phyloP scores from a whole-genome alignment of 192 early-diverging fungal species.

The Umbelopsis isabellina region DNA sequence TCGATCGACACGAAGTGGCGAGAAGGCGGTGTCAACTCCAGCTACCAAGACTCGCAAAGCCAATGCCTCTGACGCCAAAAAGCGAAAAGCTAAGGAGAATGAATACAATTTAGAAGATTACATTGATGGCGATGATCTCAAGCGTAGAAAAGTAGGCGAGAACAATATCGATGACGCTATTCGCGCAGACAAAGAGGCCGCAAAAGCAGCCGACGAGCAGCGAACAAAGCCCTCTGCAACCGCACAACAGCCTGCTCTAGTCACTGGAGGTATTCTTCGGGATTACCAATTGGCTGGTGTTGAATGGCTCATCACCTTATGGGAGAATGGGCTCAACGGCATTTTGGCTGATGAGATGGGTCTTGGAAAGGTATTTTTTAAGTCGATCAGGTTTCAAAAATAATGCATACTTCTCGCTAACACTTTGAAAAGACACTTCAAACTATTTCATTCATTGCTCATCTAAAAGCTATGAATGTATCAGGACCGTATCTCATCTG shows the following conservation, averaged over 20 bases:
- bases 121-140: conserved; percentile 48
- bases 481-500: conserved; percentile 91
- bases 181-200: conserved; percentile 14
- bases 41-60: conserved; percentile 7
- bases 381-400: neutral
- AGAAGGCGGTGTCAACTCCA: neutral
- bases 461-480: conserved; percentile 75
- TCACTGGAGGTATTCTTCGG: conserved; percentile 85
- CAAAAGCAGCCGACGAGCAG: conserved; percentile 16
- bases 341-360: conserved; percentile 98
- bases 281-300: conserved; percentile 95
- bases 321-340: conserved; percentile 95
- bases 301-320: conserved; percentile 94
- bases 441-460: conserved; percentile 88
- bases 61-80: conserved; percentile 36
- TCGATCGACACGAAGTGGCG: conserved; percentile 17
- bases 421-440: conserved; percentile 75
- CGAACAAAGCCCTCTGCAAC: conserved; percentile 52
- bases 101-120: conserved; percentile 56
- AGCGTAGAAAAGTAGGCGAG: conserved; percentile 38
- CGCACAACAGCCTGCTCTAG: conserved; percentile 74
- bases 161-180: conserved; percentile 26
- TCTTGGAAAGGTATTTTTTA: conserved; percentile 68
- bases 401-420: neutral
- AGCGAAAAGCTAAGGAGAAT: conserved; percentile 52